Conservation (phyloP, 768 basidiomycete species). For the Hebeloma cylindrosporum region DNA sequence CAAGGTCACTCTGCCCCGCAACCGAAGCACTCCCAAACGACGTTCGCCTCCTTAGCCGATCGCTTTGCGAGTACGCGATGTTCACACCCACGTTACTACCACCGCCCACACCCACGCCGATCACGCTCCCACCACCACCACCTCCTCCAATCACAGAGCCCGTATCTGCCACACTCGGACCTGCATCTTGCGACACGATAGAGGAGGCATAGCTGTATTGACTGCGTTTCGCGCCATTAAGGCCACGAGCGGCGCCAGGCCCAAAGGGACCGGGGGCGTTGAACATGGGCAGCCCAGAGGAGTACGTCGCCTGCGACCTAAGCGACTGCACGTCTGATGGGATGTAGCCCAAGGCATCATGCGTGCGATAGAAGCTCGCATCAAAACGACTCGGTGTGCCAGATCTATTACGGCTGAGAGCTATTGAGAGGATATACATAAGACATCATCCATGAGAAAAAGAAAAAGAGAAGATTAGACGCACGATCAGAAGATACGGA, state of each 20-base stretch:
- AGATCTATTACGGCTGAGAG: slow-evolving; percentile 63
- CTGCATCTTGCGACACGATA: slow-evolving; percentile 89
- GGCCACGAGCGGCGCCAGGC: slow-evolving; percentile 54
- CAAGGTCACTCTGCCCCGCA: slow-evolving; percentile 74
- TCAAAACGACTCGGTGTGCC: slow-evolving; percentile 96
- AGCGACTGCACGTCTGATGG: slow-evolving; percentile 95
- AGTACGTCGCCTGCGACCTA: slow-evolving; percentile 94
- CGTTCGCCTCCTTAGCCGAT: slow-evolving; percentile 74
- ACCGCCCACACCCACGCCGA: no score
- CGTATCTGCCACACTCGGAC: slow-evolving; percentile 56
- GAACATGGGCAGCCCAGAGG: slow-evolving; percentile 89
- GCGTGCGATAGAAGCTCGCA: slow-evolving; percentile 91
- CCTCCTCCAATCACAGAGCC: slow-evolving; percentile 53
- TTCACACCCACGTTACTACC: slow-evolving; percentile 51
- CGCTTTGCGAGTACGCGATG: slow-evolving; percentile 89
- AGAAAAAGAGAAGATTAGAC: slow-evolving; percentile 21
- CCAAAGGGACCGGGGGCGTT: slow-evolving; percentile 69
- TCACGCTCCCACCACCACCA: no score
- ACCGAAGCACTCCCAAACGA: slow-evolving; percentile 72
- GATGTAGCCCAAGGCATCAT: slow-evolving; percentile 91
- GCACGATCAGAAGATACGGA: slow-evolving; percentile 51
- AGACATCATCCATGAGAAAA: slow-evolving; percentile 4
- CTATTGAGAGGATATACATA: slow-evolving; percentile 20
- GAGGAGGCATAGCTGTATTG: slow-evolving; percentile 86
- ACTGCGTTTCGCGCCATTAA: slow-evolving; percentile 70